phyloP scores from a whole-genome alignment of 2,329 filamentous ascomycete species.

The Lecanosticta acicola region DNA sequence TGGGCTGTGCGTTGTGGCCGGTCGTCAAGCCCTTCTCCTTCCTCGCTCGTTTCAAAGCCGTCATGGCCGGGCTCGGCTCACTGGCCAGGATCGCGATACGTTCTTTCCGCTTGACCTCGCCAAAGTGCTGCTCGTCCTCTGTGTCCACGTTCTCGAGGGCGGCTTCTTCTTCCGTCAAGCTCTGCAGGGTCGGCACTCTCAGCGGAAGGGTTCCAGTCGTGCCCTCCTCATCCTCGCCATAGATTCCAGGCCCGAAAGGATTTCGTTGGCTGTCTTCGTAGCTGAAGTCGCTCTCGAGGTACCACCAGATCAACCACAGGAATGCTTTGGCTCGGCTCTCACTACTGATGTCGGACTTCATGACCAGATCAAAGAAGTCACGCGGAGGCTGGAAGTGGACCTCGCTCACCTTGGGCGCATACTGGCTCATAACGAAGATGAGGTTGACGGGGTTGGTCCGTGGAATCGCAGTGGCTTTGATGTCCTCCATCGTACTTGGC shows the following conservation, averaged over 20 bases:
- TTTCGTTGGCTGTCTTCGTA: constrained; percentile 83
- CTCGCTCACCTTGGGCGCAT: constrained; percentile 86
- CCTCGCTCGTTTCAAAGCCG: constrained; percentile 45
- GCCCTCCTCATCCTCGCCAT: constrained; percentile 38
- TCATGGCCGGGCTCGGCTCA: constrained; percentile 63
- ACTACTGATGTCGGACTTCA: constrained; percentile 80
- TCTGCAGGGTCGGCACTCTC: constrained; percentile 60
- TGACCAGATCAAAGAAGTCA: constrained; percentile 95
- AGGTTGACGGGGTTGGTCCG: constrained; percentile 95
- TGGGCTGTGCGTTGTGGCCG: constrained; percentile 21
- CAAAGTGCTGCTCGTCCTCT: constrained; percentile 62
- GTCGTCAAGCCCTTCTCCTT: constrained; percentile 41
- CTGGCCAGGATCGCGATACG: constrained; percentile 66
- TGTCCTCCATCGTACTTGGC: constrained; percentile 74
- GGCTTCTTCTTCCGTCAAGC: constrained; percentile 61
- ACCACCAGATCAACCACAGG: constrained; percentile 98
- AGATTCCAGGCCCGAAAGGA: constrained; percentile 66
- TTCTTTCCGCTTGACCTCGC: constrained; percentile 66
- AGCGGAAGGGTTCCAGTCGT: constrained; percentile 43
- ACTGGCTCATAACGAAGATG: constrained; percentile 88
- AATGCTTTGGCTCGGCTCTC: constrained; percentile 80
- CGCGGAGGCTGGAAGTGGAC: constrained; percentile 77
- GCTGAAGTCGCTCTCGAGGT: constrained; percentile 91
- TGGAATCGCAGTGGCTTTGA: constrained; percentile 63
- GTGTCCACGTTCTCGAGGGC: constrained; percentile 69